Evolutionary conservation across 2,329 filamentous ascomycete species (phyloP).

Genomic region (Penicillium sp.): DNA sequence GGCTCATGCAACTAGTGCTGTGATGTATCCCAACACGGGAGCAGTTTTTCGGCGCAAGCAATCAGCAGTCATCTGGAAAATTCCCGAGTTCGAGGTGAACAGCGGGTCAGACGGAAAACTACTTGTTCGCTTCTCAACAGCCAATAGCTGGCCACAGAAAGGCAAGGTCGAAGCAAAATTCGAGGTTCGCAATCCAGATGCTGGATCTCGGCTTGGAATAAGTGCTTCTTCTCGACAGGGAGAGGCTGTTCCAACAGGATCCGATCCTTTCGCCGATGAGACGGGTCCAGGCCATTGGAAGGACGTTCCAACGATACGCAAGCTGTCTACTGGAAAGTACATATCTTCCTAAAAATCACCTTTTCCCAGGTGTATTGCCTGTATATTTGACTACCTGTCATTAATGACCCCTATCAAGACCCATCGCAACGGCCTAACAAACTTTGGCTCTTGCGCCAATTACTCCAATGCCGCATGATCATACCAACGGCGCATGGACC

Average conservation of each 20-base stretch:
- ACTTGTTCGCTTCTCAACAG: slow-evolving; percentile 79
- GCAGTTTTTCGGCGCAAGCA: slow-evolving; percentile 53
- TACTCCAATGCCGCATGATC: not conserved
- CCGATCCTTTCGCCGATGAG: slow-evolving; percentile 57
- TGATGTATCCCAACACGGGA: slow-evolving; percentile 53
- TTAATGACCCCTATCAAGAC: slow-evolving; percentile 4
- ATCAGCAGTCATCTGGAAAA: slow-evolving; percentile 51
- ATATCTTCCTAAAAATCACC: slow-evolving; percentile 53
- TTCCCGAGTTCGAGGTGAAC: slow-evolving; percentile 59
- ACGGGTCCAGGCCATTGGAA: slow-evolving; percentile 60
- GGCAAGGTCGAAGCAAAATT: slow-evolving; percentile 83
- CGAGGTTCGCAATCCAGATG: slow-evolving; percentile 65
- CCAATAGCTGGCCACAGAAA: slow-evolving; percentile 70
- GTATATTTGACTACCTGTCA: not conserved
- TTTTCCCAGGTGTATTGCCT: not conserved
- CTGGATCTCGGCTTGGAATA: slow-evolving; percentile 70
- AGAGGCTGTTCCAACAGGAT: slow-evolving; percentile 35
- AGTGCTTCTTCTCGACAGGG: slow-evolving; percentile 37
- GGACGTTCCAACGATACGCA: slow-evolving; percentile 68
- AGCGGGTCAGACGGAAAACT: slow-evolving; percentile 68
- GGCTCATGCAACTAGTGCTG: slow-evolving; percentile 46
- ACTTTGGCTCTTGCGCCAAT: not conserved
- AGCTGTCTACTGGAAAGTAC: slow-evolving; percentile 77
- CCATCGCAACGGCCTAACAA: not conserved
- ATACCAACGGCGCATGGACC: not conserved